A percentile compares a stretch with the other conserved stretches of the same genome.
Evolutionary conservation across 2,329 filamentous ascomycete species (phyloP).

Genomic region (Zymoseptoria brevis): DNA sequence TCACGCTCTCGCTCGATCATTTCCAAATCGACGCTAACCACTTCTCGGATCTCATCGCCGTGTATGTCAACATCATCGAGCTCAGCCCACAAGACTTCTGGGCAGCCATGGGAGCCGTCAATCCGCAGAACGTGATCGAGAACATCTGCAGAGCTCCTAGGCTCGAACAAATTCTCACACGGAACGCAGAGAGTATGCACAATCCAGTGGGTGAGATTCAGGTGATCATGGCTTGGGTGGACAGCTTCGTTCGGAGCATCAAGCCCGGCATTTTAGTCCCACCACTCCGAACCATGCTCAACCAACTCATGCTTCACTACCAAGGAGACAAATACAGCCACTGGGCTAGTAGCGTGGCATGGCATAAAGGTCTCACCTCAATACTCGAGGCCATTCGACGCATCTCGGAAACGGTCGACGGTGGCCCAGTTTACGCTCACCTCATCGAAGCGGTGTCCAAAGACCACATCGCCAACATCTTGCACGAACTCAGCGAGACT

Average conservation of each 20-base stretch:
- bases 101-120: conserved; percentile 76
- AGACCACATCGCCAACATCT: conserved; percentile 21
- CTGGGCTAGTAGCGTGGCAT: conserved; percentile 54
- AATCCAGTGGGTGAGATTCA: conserved; percentile 43
- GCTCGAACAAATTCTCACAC: conserved; percentile 53
- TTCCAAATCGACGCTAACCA: conserved; percentile 46
- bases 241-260: conserved; percentile 68
- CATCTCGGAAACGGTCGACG: conserved; percentile 14
- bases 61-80: conserved; percentile 62
- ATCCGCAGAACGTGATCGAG: conserved; percentile 73
- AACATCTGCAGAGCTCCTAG: conserved; percentile 68
- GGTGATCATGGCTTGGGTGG: conserved; percentile 67
- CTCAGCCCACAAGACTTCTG: conserved; percentile 77
- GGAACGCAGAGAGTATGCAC: conserved; percentile 43
- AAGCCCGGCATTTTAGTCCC: conserved; percentile 67
- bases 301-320: conserved; percentile 62
- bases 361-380: conserved; percentile 49
- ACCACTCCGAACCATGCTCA: conserved; percentile 69
- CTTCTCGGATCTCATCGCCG: conserved; percentile 61
- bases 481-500: conserved; percentile 25
- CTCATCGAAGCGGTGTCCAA: conserved; percentile 25
- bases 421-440: conserved; percentile 24
- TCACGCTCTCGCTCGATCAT: conserved; percentile 55
- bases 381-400: conserved; percentile 18
- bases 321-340: conserved; percentile 49